Evolutionary conservation across 2,329 filamentous ascomycete species (phyloP), one percentile per base, ranked within the genome.

Genomic region (Metarhizium album): DNA sequence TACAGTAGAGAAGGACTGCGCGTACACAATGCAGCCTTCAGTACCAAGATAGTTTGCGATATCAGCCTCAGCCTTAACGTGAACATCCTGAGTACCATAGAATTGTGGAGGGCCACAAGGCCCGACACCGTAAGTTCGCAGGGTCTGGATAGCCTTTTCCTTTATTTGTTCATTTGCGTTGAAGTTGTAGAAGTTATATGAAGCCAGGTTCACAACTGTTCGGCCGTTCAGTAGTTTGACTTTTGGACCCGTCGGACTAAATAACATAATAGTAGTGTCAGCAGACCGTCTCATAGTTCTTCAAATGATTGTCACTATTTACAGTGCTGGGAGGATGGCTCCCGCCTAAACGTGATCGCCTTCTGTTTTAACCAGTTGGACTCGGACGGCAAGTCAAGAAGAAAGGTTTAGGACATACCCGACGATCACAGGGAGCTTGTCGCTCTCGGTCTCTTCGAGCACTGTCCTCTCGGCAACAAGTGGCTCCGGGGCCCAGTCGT

Each of bases 181-280:
- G 68, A 98, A 90, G 72, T 98, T 97, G 75, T 95, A 97, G 69
- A 93, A 95, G 68, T 98, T 98, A 72, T 90, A 93, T 2, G 88
- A 94, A 37, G 89, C 91, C 56, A 98, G 83, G 65, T 98, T 98
- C 52, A 80, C 89, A 23, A 96, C 93, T 18, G 87, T 95, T 58
- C 88, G 86, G 60, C 93, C 93, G 67, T 84, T 95, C 46, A 83
- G 76, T 50, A 98, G 80, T 67, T 93, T 96, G 47, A 86, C 84
- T 67, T 93, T 95, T 45, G 93, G 90, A 9, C 89, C 90, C 1
- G 90, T 90, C 4, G 91, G 86, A 47, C 89, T 94, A 23, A 43
- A 9, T 62, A 46, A 53, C 23, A n/a, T n/a, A 35, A 40, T 47
- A 35, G 8, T 37, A 22, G 33, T 51, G 40, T 43, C 22, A 43